Base-by-base conservation (phyloP, 495 filamentous ascomycete genomes). In the Trichoderma gamsii region DNA sequence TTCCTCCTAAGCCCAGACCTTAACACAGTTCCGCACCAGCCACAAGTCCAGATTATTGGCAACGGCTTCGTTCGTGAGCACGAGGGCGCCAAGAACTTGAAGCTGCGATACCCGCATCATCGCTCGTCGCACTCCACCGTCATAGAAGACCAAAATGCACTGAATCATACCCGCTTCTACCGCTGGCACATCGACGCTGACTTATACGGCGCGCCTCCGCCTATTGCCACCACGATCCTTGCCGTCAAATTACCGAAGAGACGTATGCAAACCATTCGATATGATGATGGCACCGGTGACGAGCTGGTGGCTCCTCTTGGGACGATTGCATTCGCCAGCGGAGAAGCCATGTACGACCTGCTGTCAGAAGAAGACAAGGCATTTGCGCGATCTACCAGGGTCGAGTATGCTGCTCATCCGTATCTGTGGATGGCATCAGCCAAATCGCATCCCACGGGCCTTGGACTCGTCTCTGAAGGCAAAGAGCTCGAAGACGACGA, bases 151-250 rank as follows among this genome's bases (percentile, higher is more conserved):
- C 81, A 83, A 3, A 85, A 90, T 52, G 88, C 91, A 70, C 79
- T 88, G 23, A 82, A 84, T 51, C 85, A 81, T 75, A 91, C 89
- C 8, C 85, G 89, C 32, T 92, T 91, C 76, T 91, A 89, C 75
- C 80, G 89, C 43, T 92, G 89, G 89, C 89, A 92, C 72, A 91
- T 92, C 66, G 89, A 92, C 73, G 89, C 89, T 13, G 89, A 89
- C 5, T 78, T 91, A 4, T 92, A 92, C 73, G 89, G 84, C n/a
- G 80, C 89, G n/a, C 84, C 90, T 43, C 89, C 89, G 1, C 88
- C 89, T 2, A 77, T 85, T 46, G 89, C 89, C 9, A 92, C 89
- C 0, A 87, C 88, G 0, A 79, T 92, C 8, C 73, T 91, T 59
- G 89, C 89, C 4, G 88, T 91, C 1, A 78, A 78, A 23, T 87